Evolutionary conservation across 768 basidiomycete genomes (phyloP).

Genomic region (Ephemerocybe angulata): DNA sequence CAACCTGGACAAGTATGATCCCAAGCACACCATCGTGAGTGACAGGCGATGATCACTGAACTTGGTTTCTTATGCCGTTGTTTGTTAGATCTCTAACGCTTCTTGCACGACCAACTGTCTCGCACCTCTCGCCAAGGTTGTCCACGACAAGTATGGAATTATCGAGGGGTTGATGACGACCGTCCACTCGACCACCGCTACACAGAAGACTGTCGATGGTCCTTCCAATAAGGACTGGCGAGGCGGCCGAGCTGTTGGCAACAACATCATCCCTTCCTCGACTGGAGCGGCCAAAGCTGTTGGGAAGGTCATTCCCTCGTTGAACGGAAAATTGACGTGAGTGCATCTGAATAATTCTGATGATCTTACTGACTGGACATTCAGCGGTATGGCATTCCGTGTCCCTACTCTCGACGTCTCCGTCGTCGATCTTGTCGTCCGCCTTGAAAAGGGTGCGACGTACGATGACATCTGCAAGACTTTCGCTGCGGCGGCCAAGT

Average conservation of each 20-base stretch:
- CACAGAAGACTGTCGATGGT: conserved; percentile 93
- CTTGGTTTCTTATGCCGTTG: not conserved
- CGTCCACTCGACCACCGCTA: conserved; percentile 94
- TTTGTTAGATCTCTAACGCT: conserved; percentile 83
- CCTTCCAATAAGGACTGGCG: conserved; percentile 97
- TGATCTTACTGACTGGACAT: not conserved
- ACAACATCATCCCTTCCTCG: conserved; percentile 99
- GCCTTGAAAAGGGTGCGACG: conserved; percentile 76
- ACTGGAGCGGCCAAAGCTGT: conserved; percentile 99
- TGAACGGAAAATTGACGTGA: conserved; percentile 98
- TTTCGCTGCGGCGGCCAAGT: conserved; percentile 61
- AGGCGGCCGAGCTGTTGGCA: conserved; percentile 90
- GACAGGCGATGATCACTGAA: conserved; percentile 8
- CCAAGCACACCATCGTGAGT: conserved; percentile 81
- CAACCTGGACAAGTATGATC: conserved; percentile 89
- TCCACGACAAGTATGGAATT: conserved; percentile 96
- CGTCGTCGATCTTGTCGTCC: conserved; percentile 95
- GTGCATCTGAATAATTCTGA: conserved; percentile 22
- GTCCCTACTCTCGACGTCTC: conserved; percentile 95
- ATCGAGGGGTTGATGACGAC: conserved; percentile 98
- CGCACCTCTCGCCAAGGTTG: conserved; percentile 96
- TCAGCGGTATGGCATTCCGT: conserved; percentile 91
- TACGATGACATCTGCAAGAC: conserved; percentile 91
- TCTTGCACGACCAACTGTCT: conserved; percentile 99
- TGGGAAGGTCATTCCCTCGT: conserved; percentile 92